phyloP scores from a whole-genome alignment of 352 stramenopile species.

The Phytophthora hybrid region DNA sequence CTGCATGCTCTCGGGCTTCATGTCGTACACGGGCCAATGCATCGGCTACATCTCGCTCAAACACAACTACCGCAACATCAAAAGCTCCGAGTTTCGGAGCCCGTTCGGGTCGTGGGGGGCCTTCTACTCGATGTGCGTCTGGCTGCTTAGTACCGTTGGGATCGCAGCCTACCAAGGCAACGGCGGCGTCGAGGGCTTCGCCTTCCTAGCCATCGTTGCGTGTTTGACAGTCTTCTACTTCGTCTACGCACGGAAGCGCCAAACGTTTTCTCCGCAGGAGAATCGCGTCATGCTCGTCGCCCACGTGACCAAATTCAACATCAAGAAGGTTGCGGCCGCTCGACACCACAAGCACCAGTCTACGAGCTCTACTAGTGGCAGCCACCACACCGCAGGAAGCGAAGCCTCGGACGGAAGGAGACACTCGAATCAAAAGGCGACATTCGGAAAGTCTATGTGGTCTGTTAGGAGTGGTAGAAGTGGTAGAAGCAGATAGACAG shows the following conservation, averaged over 20 bases:
- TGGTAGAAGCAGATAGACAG: conserved; percentile 16
- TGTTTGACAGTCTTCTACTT: conserved; percentile 49
- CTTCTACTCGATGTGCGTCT: conserved; percentile 43
- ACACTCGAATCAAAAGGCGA: conserved; percentile 1
- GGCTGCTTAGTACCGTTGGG: conserved; percentile 38
- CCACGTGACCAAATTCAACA: conserved; percentile 56
- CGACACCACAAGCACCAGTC: conserved; percentile 14
- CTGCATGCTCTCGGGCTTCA: conserved; percentile 47
- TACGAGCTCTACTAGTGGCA: conserved; percentile 5
- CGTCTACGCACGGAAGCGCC: conserved; percentile 41
- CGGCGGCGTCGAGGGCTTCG: conserved; percentile 28
- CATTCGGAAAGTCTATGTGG: conserved; percentile 13
- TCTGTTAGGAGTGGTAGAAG: conserved; percentile 11
- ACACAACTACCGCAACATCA: conserved; percentile 54
- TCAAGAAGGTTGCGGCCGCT: conserved; percentile 33
- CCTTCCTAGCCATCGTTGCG: conserved; percentile 28
- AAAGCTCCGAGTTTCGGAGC: conserved; percentile 50
- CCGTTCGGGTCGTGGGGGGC: conserved; percentile 46
- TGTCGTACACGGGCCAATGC: conserved; percentile 54
- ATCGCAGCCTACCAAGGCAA: conserved; percentile 43
- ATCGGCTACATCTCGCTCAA: conserved; percentile 56
- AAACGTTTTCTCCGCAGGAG: conserved; percentile 54
- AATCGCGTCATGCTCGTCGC: conserved; percentile 53
- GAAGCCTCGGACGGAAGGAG: conserved; percentile 1
- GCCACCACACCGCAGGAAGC: conserved; percentile 11